These are phyloP conservation scores for Crithidia sp. DNA, from an alignment of 208 protist species.

Conservation along the genomic window DNA sequence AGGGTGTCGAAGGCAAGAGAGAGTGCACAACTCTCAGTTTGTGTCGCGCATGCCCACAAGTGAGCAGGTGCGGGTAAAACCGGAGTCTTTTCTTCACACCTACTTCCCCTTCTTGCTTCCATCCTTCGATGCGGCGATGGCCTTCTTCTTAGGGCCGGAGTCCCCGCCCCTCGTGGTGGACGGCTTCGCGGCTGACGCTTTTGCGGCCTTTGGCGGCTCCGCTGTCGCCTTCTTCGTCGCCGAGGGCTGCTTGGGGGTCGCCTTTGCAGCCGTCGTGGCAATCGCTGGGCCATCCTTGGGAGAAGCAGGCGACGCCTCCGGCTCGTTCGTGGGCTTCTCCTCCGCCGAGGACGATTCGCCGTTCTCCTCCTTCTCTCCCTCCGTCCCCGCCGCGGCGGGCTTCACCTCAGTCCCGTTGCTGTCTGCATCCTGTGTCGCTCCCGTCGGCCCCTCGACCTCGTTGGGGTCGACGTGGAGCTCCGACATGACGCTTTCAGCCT, in stretches of 20 bases:
- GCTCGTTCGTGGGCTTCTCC: not conserved
- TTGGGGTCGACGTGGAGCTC: conserved; percentile 11
- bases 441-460: not conserved
- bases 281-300: not conserved
- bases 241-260: not conserved
- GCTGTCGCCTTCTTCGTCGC: not conserved
- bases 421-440: not conserved
- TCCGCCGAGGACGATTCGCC: conserved; percentile 8
- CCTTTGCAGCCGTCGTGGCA: not conserved
- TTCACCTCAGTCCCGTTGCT: not conserved
- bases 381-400: not conserved
- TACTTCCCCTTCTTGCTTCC: conserved; percentile 1
- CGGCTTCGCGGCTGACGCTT: not conserved
- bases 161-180: not conserved
- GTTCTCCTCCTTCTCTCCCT: not conserved
- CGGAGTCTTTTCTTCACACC: not conserved
- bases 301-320: not conserved
- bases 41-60: no score
- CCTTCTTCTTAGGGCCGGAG: conserved; percentile 3
- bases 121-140: not conserved
- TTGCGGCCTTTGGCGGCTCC: not conserved
- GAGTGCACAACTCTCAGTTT: no score
- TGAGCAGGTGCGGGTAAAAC: no score
- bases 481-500: not conserved
- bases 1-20: no score